Evolutionary conservation across 208 protist species (phyloP).

Genomic region (Angomonas desouzai): DNA sequence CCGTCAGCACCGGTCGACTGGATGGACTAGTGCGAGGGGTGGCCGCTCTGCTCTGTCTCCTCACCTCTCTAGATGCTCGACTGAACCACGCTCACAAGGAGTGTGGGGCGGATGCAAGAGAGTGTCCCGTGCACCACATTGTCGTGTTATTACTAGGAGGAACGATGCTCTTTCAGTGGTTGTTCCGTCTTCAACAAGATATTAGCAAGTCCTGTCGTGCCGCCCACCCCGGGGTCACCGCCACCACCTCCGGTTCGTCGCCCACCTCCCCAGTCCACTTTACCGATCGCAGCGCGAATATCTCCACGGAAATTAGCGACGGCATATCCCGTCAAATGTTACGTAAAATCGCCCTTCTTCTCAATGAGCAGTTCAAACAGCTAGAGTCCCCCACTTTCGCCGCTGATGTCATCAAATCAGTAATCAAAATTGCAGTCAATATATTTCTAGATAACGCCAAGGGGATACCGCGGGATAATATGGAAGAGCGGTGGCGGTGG

Average conservation of each 20-base stretch:
- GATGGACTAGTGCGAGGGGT: slow-evolving; percentile 30
- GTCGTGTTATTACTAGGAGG: slow-evolving; percentile 59
- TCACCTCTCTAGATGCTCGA: slow-evolving; percentile 36
- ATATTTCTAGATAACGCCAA: slow-evolving; percentile 48
- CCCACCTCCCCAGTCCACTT: too few relatives aligned
- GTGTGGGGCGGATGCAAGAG: not conserved
- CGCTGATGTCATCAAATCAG: slow-evolving; percentile 26
- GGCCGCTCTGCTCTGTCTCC: slow-evolving; percentile 38
- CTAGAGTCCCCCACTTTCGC: slow-evolving; percentile 16
- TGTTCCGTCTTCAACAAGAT: slow-evolving; percentile 23
- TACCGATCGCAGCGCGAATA: not conserved
- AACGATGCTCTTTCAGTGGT: slow-evolving; percentile 45
- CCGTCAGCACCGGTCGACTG: slow-evolving; percentile 2
- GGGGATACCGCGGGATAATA: slow-evolving; percentile 16
- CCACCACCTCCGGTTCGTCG: too few relatives aligned
- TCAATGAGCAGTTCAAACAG: slow-evolving; percentile 33
- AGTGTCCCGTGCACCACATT: slow-evolving; percentile 14
- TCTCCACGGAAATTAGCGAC: not conserved
- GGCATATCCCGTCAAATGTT: not conserved
- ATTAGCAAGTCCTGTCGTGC: slow-evolving; percentile 2
- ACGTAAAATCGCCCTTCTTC: not conserved
- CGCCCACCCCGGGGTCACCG: not conserved
- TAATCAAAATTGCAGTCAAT: slow-evolving; percentile 62
- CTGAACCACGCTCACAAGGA: slow-evolving; percentile 5
- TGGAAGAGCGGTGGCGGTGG: slow-evolving; percentile 25